Evolutionary conservation across 148 eudicot genomes (phyloP).

Genomic region (Linanthus parryae): DNA sequence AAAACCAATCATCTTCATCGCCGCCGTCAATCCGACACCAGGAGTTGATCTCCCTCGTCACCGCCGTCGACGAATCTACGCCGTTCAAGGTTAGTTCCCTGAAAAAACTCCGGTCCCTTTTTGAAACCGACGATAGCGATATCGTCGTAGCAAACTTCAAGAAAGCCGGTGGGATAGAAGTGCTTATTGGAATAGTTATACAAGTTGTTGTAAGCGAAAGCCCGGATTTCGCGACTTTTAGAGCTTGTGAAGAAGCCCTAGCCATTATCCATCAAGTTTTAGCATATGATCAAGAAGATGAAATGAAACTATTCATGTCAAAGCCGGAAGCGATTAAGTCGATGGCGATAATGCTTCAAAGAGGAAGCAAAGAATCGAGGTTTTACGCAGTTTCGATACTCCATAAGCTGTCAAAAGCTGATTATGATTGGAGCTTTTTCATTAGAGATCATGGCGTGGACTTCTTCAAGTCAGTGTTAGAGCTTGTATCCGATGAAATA

Average conservation of each 20-base stretch:
- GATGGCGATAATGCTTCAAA: slow-evolving; percentile 36
- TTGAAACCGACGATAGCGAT: slow-evolving; percentile 26
- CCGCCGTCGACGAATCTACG: slow-evolving; percentile 20
- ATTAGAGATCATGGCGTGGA: slow-evolving; percentile 34
- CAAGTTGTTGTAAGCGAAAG: slow-evolving; percentile 29
- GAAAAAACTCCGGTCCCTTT: slow-evolving; percentile 22
- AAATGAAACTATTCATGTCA: slow-evolving; percentile 11
- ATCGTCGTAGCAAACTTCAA: slow-evolving; percentile 18
- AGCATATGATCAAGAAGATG: slow-evolving; percentile 18
- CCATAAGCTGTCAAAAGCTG: slow-evolving; percentile 20
- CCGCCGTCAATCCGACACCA: slow-evolving; percentile 18
- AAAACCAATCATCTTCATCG: slow-evolving; percentile 5
- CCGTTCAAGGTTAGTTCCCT: slow-evolving; percentile 43
- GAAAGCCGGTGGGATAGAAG: slow-evolving; percentile 23
- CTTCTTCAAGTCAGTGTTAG: slow-evolving; percentile 41
- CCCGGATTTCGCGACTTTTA: slow-evolving; percentile 31
- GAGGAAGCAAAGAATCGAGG: slow-evolving; percentile 37
- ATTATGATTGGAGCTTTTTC: slow-evolving; percentile 20
- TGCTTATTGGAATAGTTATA: slow-evolving; percentile 20
- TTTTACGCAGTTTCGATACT: slow-evolving; percentile 30
- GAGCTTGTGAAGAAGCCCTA: slow-evolving; percentile 48
- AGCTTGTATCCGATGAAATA: slow-evolving; percentile 39
- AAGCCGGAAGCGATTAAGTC: slow-evolving; percentile 24
- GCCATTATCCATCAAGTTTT: slow-evolving; percentile 17
- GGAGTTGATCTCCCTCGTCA: slow-evolving; percentile 28